A percentile compares a stretch with the other conserved stretches of the same genome.
Conservation (phyloP, 208 protist species). For the Angomonas deanei region DNA sequence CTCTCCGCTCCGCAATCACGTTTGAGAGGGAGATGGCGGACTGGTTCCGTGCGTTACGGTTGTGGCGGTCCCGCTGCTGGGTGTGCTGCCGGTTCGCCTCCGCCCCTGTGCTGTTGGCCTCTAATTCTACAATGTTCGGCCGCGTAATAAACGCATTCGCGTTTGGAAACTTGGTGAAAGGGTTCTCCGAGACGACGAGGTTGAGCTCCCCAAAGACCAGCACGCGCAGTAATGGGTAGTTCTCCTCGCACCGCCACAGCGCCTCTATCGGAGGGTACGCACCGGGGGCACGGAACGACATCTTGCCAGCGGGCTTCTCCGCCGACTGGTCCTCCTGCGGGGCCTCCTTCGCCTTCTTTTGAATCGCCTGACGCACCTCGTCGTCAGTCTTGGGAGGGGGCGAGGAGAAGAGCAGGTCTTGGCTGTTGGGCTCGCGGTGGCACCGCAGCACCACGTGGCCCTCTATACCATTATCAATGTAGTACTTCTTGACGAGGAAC, state of each 20-base stretch:
- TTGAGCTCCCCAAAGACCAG: slow-evolving; percentile 87
- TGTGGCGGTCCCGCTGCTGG: slow-evolving; percentile 11
- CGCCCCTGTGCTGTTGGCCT: neutral
- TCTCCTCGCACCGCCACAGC: slow-evolving; percentile 75
- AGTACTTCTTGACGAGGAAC: slow-evolving; percentile 74
- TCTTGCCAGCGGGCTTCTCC: neutral
- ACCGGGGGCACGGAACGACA: slow-evolving; percentile 22
- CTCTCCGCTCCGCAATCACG: slow-evolving; percentile 65
- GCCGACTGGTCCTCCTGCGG: neutral
- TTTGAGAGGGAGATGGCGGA: slow-evolving; percentile 48
- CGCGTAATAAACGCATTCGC: slow-evolving; percentile 63
- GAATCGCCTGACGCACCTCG: slow-evolving; percentile 39
- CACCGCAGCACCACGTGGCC: slow-evolving; percentile 83
- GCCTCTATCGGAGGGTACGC: slow-evolving; percentile 68
- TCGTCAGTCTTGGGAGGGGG: slow-evolving; percentile 74
- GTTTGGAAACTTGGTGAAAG: slow-evolving; percentile 74
- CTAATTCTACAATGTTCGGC: slow-evolving; percentile 22
- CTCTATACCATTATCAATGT: slow-evolving; percentile 79
- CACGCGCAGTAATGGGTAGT: slow-evolving; percentile 64
- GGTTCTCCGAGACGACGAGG: slow-evolving; percentile 75
- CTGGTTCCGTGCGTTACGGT: slow-evolving; percentile 14
- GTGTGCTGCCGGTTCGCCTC: neutral
- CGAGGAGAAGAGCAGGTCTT: slow-evolving; percentile 66
- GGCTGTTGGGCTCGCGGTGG: slow-evolving; percentile 50
- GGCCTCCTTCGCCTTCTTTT: neutral